These are phyloP conservation scores for Ceratocystiopsis minuta DNA, from an alignment of 2,329 filamentous ascomycete genomes.

Conservation along the genomic window DNA sequence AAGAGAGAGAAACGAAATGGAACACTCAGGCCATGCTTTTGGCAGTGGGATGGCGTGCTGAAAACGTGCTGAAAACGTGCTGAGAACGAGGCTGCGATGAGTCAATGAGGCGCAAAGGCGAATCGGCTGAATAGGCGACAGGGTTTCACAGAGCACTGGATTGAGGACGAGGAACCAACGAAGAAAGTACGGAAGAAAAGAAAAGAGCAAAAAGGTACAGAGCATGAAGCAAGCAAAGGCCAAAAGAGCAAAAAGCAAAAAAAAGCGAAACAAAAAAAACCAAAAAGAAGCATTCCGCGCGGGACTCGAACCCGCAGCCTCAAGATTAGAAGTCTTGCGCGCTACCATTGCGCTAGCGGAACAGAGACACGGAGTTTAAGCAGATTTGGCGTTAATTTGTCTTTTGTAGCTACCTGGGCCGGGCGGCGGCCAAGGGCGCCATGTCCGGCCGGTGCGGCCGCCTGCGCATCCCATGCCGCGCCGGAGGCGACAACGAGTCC, in stretches of 20 bases:
- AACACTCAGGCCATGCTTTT: too few relatives aligned
- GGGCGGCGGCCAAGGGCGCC: too few relatives aligned
- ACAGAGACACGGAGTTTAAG: not conserved
- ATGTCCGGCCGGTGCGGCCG: too few relatives aligned
- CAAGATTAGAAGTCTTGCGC: conserved; percentile 47
- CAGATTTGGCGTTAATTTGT: not conserved
- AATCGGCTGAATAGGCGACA: too few relatives aligned
- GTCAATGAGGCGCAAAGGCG: too few relatives aligned
- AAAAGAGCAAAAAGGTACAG: not conserved
- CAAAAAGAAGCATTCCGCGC: conserved; percentile 19
- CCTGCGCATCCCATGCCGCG: too few relatives aligned
- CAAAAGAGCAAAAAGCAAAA: not conserved
- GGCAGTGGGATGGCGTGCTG: too few relatives aligned
- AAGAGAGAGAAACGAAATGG: not conserved
- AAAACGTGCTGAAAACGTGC: too few relatives aligned
- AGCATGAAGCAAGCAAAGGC: not conserved
- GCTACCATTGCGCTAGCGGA: conserved; percentile 29
- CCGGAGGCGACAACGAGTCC: too few relatives aligned
- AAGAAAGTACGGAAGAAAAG: not conserved
- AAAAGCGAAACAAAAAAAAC: not conserved
- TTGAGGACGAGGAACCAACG: not conserved
- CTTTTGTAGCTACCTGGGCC: not conserved
- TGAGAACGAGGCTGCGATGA: too few relatives aligned
- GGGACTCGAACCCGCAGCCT: conserved; percentile 23
- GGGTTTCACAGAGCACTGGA: too few relatives aligned